These are phyloP conservation scores for Podospora pseudopauciseta DNA, from an alignment of 495 filamentous ascomycete genomes.

Conservation along the genomic window DNA sequence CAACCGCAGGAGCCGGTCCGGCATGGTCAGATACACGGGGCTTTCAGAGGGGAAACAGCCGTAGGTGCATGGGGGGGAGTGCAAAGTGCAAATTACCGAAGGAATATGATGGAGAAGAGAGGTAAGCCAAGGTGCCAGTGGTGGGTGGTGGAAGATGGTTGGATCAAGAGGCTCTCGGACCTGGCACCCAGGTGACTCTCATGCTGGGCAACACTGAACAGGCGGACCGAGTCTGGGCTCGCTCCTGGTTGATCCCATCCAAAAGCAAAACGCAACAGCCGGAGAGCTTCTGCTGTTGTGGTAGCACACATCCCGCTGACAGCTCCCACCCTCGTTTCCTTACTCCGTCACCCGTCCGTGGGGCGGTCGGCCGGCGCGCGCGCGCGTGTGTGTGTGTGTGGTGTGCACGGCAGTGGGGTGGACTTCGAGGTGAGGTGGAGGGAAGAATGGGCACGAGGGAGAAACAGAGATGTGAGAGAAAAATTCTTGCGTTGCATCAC, in stretches of 20 bases:
- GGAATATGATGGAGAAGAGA: neutral
- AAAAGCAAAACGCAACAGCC: neutral
- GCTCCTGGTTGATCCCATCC: neutral
- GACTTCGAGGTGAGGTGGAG: neutral
- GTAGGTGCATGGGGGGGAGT: neutral
- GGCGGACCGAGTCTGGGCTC: too few relatives aligned
- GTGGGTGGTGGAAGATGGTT: neutral
- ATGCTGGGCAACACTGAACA: too few relatives aligned
- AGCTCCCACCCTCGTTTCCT: neutral
- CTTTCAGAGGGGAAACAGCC: neutral
- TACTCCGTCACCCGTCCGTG: neutral
- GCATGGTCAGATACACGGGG: neutral
- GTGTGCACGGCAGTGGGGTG: neutral
- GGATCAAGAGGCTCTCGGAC: neutral
- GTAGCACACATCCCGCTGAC: constrained; percentile 1
- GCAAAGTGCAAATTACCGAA: neutral
- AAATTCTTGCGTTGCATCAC: constrained; percentile 2
- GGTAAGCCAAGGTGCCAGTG: neutral
- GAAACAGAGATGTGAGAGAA: neutral
- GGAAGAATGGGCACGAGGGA: neutral
- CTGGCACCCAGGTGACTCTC: too few relatives aligned
- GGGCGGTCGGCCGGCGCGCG: neutral
- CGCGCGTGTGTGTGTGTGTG: neutral
- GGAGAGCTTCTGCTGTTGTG: neutral
- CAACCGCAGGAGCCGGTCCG: neutral